Evolutionary conservation across 108 stramenopile genomes (phyloP), one percentile per base, ranked within the genome.

Genomic region (Chaetoceros muelleri): DNA sequence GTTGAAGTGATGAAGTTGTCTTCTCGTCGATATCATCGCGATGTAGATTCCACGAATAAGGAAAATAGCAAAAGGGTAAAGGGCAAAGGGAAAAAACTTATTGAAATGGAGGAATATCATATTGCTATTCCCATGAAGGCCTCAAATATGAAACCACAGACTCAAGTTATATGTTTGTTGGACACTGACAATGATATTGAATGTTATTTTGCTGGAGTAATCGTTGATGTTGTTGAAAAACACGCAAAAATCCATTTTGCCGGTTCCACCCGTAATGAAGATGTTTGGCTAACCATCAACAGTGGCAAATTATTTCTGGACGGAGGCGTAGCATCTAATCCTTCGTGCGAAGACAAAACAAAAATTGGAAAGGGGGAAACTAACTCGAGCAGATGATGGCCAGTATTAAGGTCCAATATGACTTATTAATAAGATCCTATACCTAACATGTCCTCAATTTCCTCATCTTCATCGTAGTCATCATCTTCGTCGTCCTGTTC

Each of bases 381-480:
- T n/a, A n/a, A n/a, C n/a, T n/a, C n/a, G n/a, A n/a, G n/a, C n/a
- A n/a, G n/a, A n/a, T n/a, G n/a, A n/a, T n/a, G n/a, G n/a, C n/a
- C n/a, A n/a, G n/a, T n/a, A n/a, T n/a, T n/a, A n/a, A n/a, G n/a
- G n/a, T n/a, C n/a, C n/a, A n/a, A n/a, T n/a, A n/a, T n/a, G 44
- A 17, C 10, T 17, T 17, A n/a, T 58, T 61, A 87, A 56, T 82
- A 87, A 28, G 51, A 68, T 47, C 82, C 83, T 25, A 88, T 70
- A 5, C 87, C 87, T 21, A 88, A 50, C 20, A 81, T 60, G 67
- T 84, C 82, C 65, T 88, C 87, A 44, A 88, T 88, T 22, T 82
- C 81, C 24, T 55, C 47, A 29, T 88, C 83, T 76, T 88, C 87
- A 54, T 88, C 86, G 51, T 76, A 80, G 18, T 79, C 71, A 46